phyloP scores from a whole-genome alignment of 768 basidiomycete genomes.

The Lentinula lateritia region DNA sequence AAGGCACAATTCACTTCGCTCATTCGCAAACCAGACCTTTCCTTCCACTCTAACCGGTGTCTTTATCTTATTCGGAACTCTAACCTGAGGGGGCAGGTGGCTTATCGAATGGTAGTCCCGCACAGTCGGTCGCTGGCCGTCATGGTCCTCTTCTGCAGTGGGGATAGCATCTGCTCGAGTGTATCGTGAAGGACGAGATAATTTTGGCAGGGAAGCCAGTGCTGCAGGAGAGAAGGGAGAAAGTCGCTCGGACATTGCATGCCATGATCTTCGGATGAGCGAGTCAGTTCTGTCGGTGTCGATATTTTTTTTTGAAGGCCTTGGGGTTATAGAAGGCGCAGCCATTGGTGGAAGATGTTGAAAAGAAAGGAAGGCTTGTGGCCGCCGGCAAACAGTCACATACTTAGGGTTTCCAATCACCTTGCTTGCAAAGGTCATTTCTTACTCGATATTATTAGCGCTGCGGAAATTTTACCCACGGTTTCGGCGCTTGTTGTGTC shows the following conservation, averaged over 20 bases:
- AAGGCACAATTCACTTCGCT: slow-evolving; percentile 58
- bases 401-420: too few species aligned
- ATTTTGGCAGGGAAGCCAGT: slow-evolving; percentile 39
- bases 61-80: slow-evolving; percentile 77
- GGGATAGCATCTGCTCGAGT: slow-evolving; percentile 73
- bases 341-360: neutral
- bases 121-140: slow-evolving; percentile 54
- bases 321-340: neutral
- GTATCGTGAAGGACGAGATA: slow-evolving; percentile 44
- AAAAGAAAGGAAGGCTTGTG: too few species aligned
- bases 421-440: too few species aligned
- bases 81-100: slow-evolving; percentile 53
- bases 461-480: too few species aligned
- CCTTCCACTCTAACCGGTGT: slow-evolving; percentile 84
- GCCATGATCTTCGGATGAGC: slow-evolving; percentile 55
- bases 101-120: slow-evolving; percentile 77
- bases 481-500: too few species aligned
- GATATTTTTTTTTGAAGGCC: neutral
- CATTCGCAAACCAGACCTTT: slow-evolving; percentile 98
- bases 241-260: slow-evolving; percentile 50
- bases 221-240: slow-evolving; percentile 70
- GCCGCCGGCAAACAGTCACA: neutral
- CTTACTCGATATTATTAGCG: too few species aligned
- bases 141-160: slow-evolving; percentile 32
- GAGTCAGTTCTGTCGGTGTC: slow-evolving; percentile 21